Percentiles rank a stretch among this genome's conserved stretches.
These are phyloP conservation scores for Ophiostoma populinum DNA, from an alignment of 2,329 filamentous ascomycete species.

Conservation along the genomic window DNA sequence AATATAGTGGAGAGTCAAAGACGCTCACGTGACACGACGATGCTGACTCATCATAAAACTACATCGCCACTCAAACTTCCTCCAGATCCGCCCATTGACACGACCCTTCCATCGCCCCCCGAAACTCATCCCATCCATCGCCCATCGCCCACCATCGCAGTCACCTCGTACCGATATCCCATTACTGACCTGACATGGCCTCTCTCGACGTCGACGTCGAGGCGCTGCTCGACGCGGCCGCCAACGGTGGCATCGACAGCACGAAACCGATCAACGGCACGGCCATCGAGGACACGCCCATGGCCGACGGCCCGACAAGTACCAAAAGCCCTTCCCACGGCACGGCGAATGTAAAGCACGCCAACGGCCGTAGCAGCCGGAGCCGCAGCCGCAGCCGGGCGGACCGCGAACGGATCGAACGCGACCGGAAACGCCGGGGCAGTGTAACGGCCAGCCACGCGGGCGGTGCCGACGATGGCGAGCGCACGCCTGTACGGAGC, in stretches of 20 bases:
- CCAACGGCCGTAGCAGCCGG: conserved; percentile 8
- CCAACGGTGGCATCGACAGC: conserved; percentile 26
- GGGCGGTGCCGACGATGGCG: conserved; percentile 1
- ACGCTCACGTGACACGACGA: not conserved
- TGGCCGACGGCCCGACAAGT: conserved; percentile 14
- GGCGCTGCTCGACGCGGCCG: conserved; percentile 74
- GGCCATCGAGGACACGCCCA: conserved; percentile 13
- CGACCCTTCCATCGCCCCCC: too few relatives aligned
- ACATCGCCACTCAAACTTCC: not conserved
- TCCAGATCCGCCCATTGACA: too few relatives aligned
- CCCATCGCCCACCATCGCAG: too few relatives aligned
- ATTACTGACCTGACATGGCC: conserved; percentile 32
- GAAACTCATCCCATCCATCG: not conserved
- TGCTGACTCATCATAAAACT: not conserved
- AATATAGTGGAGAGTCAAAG: too few relatives aligned
- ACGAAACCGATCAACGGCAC: conserved; percentile 16
- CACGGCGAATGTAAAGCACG: conserved; percentile 9
- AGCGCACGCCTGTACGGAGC: conserved; percentile 50
- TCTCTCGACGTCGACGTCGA: conserved; percentile 71
- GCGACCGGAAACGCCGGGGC: conserved; percentile 25
- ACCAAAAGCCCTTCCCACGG: conserved; percentile 28
- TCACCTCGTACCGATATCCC: too few relatives aligned
- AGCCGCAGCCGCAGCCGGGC: conserved; percentile 11
- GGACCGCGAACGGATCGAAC: conserved; percentile 18
- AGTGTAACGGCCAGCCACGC: not conserved